phyloP scores from a whole-genome alignment of 83 land plant species.

The Thuja plicata region DNA sequence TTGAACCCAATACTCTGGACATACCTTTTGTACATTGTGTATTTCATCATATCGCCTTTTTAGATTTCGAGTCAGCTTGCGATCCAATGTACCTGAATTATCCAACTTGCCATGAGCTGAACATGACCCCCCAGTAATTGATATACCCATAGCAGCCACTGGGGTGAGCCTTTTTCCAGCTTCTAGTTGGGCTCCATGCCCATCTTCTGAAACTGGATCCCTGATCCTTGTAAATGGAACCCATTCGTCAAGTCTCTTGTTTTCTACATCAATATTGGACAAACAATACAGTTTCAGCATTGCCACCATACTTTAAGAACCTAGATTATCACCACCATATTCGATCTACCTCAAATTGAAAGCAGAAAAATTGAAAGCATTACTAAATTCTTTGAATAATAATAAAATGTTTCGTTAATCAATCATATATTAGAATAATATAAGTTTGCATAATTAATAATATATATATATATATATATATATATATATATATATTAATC shows the following conservation, averaged over 20 bases:
- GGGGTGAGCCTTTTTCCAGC: conserved; percentile 37
- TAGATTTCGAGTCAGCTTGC: conserved; percentile 50
- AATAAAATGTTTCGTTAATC: too few species aligned
- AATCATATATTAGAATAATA: too few species aligned
- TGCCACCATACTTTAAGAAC: neutral
- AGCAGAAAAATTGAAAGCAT: neutral
- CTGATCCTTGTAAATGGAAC: conserved; percentile 30
- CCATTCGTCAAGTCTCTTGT: conserved; percentile 57
- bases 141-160: conserved; percentile 22
- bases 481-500: too few species aligned
- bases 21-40: conserved; percentile 55
- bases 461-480: too few species aligned
- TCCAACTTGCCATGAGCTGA: conserved; percentile 31
- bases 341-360: neutral
- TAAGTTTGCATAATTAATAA: too few species aligned
- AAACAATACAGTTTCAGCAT: neutral
- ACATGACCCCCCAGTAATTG: conserved; percentile 26
- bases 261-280: conserved; percentile 28
- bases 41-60: conserved; percentile 58
- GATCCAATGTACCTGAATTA: conserved; percentile 44
- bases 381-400: neutral
- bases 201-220: conserved; percentile 29
- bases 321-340: neutral
- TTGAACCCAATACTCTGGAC: neutral
- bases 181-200: conserved; percentile 21